A percentile compares a stretch with the other conserved stretches of the same genome.
These are phyloP conservation scores for Ambrosia trifida DNA, from an alignment of 129 eudicot species.

Conservation along the genomic window DNA sequence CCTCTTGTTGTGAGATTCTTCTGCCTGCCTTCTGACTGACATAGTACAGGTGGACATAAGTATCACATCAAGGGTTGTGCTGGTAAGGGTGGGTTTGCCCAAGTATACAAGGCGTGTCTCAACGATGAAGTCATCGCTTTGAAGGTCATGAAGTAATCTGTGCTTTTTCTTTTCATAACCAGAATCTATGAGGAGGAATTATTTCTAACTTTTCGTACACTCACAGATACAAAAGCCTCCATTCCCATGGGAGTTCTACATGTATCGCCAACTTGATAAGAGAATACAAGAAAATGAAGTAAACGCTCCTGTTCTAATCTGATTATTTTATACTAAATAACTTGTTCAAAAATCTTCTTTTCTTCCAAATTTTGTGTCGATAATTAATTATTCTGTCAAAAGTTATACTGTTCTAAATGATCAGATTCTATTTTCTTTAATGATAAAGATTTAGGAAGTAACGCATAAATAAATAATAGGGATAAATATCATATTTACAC, in stretches of 20 bases:
- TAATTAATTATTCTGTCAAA: not conserved
- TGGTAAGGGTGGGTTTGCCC: conserved; percentile 96
- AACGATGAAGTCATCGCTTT: conserved; percentile 74
- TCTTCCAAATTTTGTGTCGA: not conserved
- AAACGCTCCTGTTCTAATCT: conserved; percentile 32
- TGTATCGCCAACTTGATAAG: conserved; percentile 90
- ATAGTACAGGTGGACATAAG: conserved; percentile 59
- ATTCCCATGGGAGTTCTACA: conserved; percentile 93
- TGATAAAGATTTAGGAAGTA: not conserved
- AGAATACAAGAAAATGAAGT: conserved; percentile 75
- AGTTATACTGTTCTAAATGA: not conserved
- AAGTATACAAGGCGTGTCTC: conserved; percentile 79
- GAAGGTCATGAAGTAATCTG: conserved; percentile 49
- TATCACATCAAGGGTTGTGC: conserved; percentile 93
- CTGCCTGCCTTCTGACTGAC: too few relatives aligned
- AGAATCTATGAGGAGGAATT: not conserved
- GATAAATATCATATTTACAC: too few relatives aligned
- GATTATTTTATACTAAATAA: not conserved
- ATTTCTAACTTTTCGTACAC: conserved; percentile 21
- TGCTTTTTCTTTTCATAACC: not conserved
- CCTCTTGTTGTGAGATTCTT: not conserved
- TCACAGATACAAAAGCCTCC: conserved; percentile 94
- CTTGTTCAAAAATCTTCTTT: not conserved
- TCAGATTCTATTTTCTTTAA: not conserved
- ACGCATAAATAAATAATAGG: not conserved